Evolutionary conservation across 2,329 filamentous ascomycete species (phyloP), one percentile per base, ranked within the genome.

Genomic region (Penicillium freii): DNA sequence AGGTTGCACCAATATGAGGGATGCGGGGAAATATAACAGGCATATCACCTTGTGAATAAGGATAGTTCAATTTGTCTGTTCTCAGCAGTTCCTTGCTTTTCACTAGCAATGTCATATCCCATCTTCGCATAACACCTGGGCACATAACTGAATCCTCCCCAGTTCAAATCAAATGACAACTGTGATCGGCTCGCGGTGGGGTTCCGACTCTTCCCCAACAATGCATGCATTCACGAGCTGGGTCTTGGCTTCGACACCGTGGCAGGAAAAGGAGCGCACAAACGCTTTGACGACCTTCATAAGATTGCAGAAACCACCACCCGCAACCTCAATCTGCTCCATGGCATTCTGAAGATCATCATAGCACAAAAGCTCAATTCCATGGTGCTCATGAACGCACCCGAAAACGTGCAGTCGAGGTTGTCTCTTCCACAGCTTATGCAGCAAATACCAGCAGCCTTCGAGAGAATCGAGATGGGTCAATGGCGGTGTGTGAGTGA

Each of bases 401-500:
- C 51, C 51, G 8, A 54, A 48, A 17, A 54, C 33, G 33, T 47
- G 33, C 8, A 48, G 42, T 15, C 33, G 51, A 29, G 51, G 51
- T n/a, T 8, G 51, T 5, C 15, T 15, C 5, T 11, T 36, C 51
- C 51, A 54, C 3, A 48, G 17, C 19, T 39, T 13, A 9, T 39
- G 11, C 19, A 54, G 10, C 15, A 54, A 36, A 9, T 47, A 13
- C 9, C 2, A 17, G 17, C 43, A 54, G 25, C 51, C 51, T 8
- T 11, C 1, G 23, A 21, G 13, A 9, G 34, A 25, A 27, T 54
- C 51, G 5, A 29, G 43, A 23, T 54, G 51, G 2, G 42, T 29
- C 25, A 39, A 48, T 39, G 51, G 51, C 19, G 51, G 51, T 6
- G 43, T 47, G 19, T 54, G 51, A 17, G 51, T 54, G 34, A 54